Evolutionary conservation across 352 stramenopile species (phyloP).

Genomic region (Phytophthora palmivora): DNA sequence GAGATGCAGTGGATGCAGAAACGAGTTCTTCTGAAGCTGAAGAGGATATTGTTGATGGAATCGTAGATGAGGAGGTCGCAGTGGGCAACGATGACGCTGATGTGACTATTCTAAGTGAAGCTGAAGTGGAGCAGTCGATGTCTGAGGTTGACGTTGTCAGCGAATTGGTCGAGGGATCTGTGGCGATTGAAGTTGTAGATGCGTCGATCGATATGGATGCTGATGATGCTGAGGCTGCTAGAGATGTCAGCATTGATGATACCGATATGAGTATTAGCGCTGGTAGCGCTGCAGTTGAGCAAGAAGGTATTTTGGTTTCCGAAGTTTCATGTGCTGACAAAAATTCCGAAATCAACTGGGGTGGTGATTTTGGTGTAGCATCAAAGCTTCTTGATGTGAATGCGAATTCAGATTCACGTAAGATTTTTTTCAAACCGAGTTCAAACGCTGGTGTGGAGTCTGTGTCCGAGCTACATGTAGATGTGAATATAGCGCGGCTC

Average conservation of each 20-base stretch:
- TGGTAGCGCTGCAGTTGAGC: neutral
- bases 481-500: neutral
- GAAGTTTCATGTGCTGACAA: neutral
- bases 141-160: constrained; percentile 10
- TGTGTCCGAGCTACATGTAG: neutral
- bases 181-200: constrained; percentile 29
- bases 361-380: constrained; percentile 12
- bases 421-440: neutral
- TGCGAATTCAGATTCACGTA: neutral
- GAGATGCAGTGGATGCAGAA: neutral
- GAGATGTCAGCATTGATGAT: constrained; percentile 4
- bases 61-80: constrained; percentile 7
- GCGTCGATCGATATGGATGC: constrained; percentile 7
- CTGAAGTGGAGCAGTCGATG: constrained; percentile 9
- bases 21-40: constrained; percentile 7
- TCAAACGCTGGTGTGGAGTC: neutral
- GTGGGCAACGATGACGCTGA: constrained; percentile 1
- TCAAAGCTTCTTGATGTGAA: neutral
- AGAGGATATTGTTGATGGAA: neutral
- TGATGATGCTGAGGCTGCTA: constrained; percentile 4
- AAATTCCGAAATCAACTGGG: neutral
- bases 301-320: neutral
- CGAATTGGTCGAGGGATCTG: constrained; percentile 15
- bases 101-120: neutral
- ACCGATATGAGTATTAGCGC: neutral